Percentiles rank a stretch among this genome's conserved stretches.
phyloP scores from a whole-genome alignment of 2,329 filamentous ascomycete species.

The Polytolypa hystricis region DNA sequence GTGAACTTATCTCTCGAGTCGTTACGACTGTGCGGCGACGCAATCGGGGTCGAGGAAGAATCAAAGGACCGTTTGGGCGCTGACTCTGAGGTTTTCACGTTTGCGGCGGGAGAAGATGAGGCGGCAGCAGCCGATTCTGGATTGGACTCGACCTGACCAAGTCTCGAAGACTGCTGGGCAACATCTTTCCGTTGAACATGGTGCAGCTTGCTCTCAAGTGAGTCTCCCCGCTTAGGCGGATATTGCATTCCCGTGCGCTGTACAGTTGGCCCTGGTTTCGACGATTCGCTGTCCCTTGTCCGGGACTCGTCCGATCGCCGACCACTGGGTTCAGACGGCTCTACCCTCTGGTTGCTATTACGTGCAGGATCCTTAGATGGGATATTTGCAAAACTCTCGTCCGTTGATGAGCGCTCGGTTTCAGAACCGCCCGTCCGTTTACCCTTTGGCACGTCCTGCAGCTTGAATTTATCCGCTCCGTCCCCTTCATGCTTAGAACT shows the following conservation, averaged over 20 bases:
- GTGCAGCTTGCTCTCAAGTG: constrained; percentile 41
- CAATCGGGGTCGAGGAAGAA: constrained; percentile 6
- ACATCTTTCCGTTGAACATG: constrained; percentile 57
- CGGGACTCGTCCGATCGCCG: constrained; percentile 6
- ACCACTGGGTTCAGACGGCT: background rate
- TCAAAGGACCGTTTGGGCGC: constrained; percentile 6
- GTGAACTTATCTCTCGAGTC: constrained; percentile 6
- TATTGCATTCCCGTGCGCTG: constrained; percentile 20
- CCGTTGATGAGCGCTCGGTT: constrained; percentile 26
- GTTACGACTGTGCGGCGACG: constrained; percentile 7
- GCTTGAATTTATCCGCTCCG: constrained; percentile 53
- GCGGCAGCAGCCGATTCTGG: constrained; percentile 10
- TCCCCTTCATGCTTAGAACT: constrained; percentile 10
- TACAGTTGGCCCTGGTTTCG: constrained; percentile 22
- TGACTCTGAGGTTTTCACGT: constrained; percentile 1
- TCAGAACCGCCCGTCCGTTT: constrained; percentile 41
- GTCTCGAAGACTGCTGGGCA: too few relatives aligned
- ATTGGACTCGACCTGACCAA: background rate
- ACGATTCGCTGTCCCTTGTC: constrained; percentile 22
- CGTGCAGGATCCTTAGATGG: constrained; percentile 1
- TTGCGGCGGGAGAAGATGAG: constrained; percentile 10
- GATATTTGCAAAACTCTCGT: constrained; percentile 1
- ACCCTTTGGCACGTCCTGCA: constrained; percentile 69
- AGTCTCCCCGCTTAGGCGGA: constrained; percentile 49
- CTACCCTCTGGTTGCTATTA: background rate